phyloP scores from a whole-genome alignment of 192 early-diverging fungal genomes.

The Phlyctochytrium bullatum region DNA sequence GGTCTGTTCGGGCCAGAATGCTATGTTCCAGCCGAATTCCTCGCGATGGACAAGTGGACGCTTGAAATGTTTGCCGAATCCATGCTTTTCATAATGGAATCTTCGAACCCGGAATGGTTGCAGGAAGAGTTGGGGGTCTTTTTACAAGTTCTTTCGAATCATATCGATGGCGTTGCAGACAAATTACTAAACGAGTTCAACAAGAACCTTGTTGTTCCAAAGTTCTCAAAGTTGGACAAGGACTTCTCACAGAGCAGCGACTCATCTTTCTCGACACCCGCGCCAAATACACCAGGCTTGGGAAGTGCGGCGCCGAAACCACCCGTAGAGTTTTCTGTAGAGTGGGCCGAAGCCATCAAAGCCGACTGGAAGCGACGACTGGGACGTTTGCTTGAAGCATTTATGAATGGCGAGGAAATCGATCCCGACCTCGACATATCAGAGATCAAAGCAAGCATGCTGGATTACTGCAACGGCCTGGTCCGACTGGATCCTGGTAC shows the following conservation, averaged over 20 bases:
- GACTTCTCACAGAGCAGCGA: neutral
- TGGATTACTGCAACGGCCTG: constrained; percentile 26
- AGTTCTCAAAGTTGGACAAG: constrained; percentile 15
- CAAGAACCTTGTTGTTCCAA: constrained; percentile 33
- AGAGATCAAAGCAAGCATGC: constrained; percentile 15
- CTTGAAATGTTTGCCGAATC: constrained; percentile 23
- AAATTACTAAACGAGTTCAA: constrained; percentile 23
- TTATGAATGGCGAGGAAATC: neutral
- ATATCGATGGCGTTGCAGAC: constrained; percentile 30
- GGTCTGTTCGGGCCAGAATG: neutral
- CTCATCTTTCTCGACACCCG: neutral
- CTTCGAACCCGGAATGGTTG: constrained; percentile 33
- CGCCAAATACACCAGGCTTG: neutral
- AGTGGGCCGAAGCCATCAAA: neutral
- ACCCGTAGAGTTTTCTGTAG: neutral
- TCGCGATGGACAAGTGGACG: constrained; percentile 24
- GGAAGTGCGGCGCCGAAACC: neutral
- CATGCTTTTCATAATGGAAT: constrained; percentile 26
- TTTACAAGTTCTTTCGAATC: constrained; percentile 27
- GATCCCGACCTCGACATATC: neutral
- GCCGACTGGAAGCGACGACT: constrained; percentile 25
- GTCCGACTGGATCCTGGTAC: neutral
- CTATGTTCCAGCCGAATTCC: constrained; percentile 15
- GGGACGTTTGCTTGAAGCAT: constrained; percentile 9
- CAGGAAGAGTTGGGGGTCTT: constrained; percentile 40